Percentiles rank a stretch among this genome's conserved stretches.
Conservation (phyloP, 1,139 yeast species). For the Protomyces macrosporus region DNA sequence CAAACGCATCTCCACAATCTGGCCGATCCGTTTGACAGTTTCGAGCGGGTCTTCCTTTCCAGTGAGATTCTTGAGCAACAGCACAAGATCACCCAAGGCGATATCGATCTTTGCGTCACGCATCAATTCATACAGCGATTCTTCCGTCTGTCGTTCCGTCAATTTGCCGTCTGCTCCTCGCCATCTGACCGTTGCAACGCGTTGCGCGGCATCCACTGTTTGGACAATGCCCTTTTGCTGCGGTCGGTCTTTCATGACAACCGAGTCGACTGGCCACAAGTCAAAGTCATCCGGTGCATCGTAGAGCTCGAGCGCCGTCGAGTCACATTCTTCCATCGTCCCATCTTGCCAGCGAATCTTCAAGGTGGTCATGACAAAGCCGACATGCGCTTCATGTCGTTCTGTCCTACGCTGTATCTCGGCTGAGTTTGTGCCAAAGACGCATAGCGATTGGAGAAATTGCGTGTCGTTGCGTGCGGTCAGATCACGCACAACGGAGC, state of each 20-base stretch:
- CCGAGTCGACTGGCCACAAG: slow-evolving; percentile 32
- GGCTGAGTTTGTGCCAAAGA: too few species aligned
- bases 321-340: slow-evolving; percentile 13
- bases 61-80: background rate
- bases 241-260: slow-evolving; percentile 26
- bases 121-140: slow-evolving; percentile 25
- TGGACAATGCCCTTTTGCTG: slow-evolving; percentile 31
- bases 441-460: too few species aligned
- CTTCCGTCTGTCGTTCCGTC: slow-evolving; percentile 24
- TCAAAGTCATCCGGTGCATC: slow-evolving; percentile 31
- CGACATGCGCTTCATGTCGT: too few species aligned
- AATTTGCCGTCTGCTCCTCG: background rate
- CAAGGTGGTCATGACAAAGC: too few species aligned
- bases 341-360: slow-evolving; percentile 29
- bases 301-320: slow-evolving; percentile 29
- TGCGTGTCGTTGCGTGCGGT: too few species aligned
- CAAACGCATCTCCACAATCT: background rate
- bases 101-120: slow-evolving; percentile 27
- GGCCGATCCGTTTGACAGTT: background rate
- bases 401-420: too few species aligned
- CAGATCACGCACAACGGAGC: too few species aligned
- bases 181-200: slow-evolving; percentile 31
- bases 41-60: too few species aligned
- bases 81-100: slow-evolving; percentile 11
- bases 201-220: slow-evolving; percentile 28